Base-by-base conservation (phyloP, 345 rosid species). In the Streptanthus diversifolius region DNA sequence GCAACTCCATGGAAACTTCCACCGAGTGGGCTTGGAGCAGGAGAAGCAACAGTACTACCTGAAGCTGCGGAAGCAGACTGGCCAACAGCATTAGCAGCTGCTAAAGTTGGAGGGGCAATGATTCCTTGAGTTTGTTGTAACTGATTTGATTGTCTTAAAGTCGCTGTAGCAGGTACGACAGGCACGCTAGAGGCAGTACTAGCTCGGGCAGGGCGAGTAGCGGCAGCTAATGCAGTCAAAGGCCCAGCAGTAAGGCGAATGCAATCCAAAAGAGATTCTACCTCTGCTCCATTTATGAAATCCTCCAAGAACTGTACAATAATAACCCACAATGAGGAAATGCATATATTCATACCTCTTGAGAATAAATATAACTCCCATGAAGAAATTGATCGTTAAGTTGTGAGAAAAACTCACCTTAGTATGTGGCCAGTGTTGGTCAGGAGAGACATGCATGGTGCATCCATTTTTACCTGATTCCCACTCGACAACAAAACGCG, bases 361-460 rank as follows among this genome's bases (percentile, higher is more conserved):
- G 33, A 22, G 43, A 40, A 25, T 8, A 40, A 32, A 68, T 41
- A 33, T 8, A 21, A 19, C n/a, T 58, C 47, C 29, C 39, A 35
- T 68, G 40, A 75, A 43, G 30, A 65, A 36, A 47, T 36, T 4
- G 44, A 51, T 41, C 6, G 55, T 40, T 51, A 68, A 30, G 62
- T 35, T 45, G 13, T 37, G 36, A 5, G 9, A 66, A 57, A 29
- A 65, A 48, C 78, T 64, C 61, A 85, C 99, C 95, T 92, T 92
- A 4, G 99, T 95, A 75, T 95, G 99, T 19, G 98, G 99, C 99
- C 99, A 95, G 68, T 85, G 93, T 81, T 92, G 98, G 65, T 95
- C 98, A 8, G 99, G 99, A 69, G 98, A 90, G 81, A 95, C 99
- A 79, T 90, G 99, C 98, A 92, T 90, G 39, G 99, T 95, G 83